These are phyloP conservation scores for Galerina sulciceps DNA, from an alignment of 768 basidiomycete genomes.

Conservation along the genomic window DNA sequence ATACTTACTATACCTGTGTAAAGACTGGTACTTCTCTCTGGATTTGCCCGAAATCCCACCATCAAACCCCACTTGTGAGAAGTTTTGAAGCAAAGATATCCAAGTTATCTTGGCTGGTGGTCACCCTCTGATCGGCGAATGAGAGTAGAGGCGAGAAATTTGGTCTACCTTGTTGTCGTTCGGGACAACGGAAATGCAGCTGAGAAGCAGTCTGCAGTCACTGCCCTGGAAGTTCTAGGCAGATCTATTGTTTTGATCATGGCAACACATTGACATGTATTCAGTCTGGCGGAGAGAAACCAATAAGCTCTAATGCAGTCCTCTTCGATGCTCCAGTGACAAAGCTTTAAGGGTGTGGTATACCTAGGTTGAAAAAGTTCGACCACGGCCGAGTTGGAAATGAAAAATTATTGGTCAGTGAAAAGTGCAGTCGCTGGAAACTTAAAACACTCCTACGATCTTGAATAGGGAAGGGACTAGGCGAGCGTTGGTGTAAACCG, in stretches of 20 bases:
- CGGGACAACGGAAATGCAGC: background rate
- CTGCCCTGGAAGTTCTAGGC: background rate
- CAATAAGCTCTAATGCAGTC: background rate
- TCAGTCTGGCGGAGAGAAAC: background rate
- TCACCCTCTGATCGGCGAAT: background rate
- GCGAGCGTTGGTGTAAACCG: too few relatives aligned
- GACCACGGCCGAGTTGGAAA: background rate
- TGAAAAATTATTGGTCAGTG: background rate
- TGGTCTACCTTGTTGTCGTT: background rate
- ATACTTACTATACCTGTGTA: too few relatives aligned
- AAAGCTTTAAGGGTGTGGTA: background rate
- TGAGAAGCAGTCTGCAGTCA: background rate
- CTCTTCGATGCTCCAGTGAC: background rate
- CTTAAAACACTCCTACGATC: background rate
- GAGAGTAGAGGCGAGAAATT: background rate
- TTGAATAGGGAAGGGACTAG: background rate
- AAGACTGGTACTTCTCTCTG: too few relatives aligned
- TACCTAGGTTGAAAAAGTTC: background rate
- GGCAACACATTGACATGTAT: constrained; percentile 9
- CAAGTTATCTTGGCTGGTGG: background rate
- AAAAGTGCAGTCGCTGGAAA: background rate
- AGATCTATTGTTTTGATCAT: constrained; percentile 8
- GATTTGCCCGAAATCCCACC: too few relatives aligned
- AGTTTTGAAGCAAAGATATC: background rate
- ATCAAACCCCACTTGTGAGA: background rate